Evolutionary conservation across 495 filamentous ascomycete species (phyloP).

Genomic region (Xylaria longipes): DNA sequence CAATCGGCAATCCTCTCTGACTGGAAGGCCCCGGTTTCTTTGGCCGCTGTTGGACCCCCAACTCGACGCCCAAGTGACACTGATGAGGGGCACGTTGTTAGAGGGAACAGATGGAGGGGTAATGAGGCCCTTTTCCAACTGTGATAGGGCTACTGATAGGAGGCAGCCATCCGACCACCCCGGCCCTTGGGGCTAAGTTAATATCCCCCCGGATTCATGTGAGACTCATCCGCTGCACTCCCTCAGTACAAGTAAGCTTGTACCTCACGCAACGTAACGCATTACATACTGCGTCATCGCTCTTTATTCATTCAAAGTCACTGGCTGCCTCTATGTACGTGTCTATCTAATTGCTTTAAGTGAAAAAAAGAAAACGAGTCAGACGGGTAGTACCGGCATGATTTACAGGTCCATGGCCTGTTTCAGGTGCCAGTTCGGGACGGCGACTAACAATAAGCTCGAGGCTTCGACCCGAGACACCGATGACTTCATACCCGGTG

Average conservation of each 20-base stretch:
- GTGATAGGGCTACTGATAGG: background rate
- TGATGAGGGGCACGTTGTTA: constrained; percentile 13
- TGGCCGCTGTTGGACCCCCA: constrained; percentile 14
- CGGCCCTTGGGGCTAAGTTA: constrained; percentile 7
- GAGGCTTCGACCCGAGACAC: background rate
- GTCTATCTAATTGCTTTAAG: background rate
- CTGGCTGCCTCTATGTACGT: background rate
- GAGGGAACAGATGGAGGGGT: constrained; percentile 23
- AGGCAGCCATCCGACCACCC: constrained; percentile 3
- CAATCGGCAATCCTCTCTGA: constrained; percentile 22
- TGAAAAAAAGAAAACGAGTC: too few species aligned
- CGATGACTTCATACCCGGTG: constrained; percentile 14
- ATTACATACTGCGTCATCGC: constrained; percentile 5
- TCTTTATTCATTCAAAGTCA: background rate
- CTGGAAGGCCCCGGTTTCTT: background rate
- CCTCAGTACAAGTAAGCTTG: background rate
- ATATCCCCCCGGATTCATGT: constrained; percentile 22
- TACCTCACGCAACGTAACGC: background rate
- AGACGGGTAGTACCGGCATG: background rate
- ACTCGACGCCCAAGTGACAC: constrained; percentile 16
- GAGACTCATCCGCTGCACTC: constrained; percentile 9
- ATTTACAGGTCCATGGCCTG: background rate
- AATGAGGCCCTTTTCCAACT: background rate
- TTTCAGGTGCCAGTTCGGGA: background rate
- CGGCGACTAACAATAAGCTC: constrained; percentile 4